These are phyloP conservation scores for Acorus calamus DNA, from an alignment of 106 monocot species.

Conservation along the genomic window DNA sequence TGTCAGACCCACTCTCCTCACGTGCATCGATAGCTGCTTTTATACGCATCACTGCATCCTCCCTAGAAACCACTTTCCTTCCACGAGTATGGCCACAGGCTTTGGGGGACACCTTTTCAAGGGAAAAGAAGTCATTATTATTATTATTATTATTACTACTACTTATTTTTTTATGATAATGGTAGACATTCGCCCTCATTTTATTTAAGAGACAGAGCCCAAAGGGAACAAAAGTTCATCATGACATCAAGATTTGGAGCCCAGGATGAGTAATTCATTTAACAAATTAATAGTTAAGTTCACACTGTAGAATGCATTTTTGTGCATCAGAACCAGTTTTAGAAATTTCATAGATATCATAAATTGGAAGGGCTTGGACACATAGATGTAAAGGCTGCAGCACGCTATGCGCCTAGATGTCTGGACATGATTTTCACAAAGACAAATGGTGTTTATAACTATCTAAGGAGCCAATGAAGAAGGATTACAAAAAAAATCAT, in stretches of 20 bases:
- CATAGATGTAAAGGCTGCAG: too few species aligned
- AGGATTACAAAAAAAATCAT: too few species aligned
- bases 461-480: too few species aligned
- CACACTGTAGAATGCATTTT: background rate
- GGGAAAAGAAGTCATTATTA: background rate
- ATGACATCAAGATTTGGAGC: background rate
- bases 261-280: background rate
- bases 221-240: background rate
- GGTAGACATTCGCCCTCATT: too few species aligned
- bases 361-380: too few species aligned
- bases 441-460: too few species aligned
- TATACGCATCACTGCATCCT: constrained; percentile 80
- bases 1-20: constrained; percentile 83
- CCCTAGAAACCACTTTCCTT: constrained; percentile 86
- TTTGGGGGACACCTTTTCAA: constrained; percentile 77
- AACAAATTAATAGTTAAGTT: background rate
- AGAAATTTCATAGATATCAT: too few species aligned
- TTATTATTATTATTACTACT: too few species aligned
- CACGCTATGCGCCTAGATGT: too few species aligned
- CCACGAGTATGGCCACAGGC: constrained; percentile 95
- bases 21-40: constrained; percentile 91
- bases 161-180: too few species aligned
- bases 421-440: too few species aligned
- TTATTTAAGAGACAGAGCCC: too few species aligned
- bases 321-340: background rate